These are phyloP conservation scores for Cladosporium sp. DNA, from an alignment of 2,329 filamentous ascomycete species.

Conservation along the genomic window DNA sequence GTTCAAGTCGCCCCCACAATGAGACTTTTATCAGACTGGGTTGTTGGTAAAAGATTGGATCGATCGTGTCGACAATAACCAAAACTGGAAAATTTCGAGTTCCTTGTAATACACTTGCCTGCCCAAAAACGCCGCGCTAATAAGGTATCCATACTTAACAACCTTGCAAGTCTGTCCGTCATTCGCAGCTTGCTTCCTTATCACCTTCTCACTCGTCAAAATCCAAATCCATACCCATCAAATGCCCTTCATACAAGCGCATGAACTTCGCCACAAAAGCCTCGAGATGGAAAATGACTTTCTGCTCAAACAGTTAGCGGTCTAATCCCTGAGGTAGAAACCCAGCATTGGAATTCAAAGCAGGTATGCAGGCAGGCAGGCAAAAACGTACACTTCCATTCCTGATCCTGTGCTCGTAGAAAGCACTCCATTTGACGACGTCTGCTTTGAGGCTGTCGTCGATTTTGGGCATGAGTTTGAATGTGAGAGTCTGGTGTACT, in stretches of 20 bases:
- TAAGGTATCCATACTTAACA: no score
- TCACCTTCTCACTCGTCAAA: constrained; percentile 36
- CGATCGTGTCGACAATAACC: no score
- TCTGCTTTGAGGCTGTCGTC: constrained; percentile 88
- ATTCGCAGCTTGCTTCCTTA: no score
- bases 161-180: no score
- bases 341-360: no score
- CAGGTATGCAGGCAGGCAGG: background rate
- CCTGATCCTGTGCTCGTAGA: constrained; percentile 93
- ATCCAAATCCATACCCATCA: constrained; percentile 74
- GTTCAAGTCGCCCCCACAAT: no score
- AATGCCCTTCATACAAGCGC: constrained; percentile 78
- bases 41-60: no score
- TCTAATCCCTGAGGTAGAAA: no score
- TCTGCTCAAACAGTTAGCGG: constrained; percentile 39
- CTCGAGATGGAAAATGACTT: constrained; percentile 97
- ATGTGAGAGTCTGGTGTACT: constrained; percentile 66
- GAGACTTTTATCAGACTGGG: no score
- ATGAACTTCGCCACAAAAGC: constrained; percentile 99
- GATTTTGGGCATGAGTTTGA: constrained; percentile 81
- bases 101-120: no score
- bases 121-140: background rate
- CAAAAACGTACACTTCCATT: constrained; percentile 59
- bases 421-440: constrained; percentile 91
- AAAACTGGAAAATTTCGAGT: no score